phyloP scores from a whole-genome alignment of 495 filamentous ascomycete species.

The Trypethelium eluteriae region DNA sequence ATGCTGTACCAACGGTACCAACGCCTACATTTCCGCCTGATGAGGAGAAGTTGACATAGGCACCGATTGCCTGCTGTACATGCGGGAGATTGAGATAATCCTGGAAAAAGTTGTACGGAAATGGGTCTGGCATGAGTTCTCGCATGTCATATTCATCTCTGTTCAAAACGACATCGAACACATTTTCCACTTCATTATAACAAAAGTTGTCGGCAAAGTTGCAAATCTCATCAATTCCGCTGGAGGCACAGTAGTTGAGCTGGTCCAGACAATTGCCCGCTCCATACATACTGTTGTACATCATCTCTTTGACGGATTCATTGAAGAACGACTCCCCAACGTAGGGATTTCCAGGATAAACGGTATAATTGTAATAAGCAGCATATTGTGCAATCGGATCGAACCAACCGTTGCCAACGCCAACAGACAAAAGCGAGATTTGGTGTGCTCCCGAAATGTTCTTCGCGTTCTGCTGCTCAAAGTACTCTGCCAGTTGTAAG shows the following conservation, averaged over 20 bases:
- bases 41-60: slow-evolving; percentile 25
- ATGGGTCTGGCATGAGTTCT: slow-evolving; percentile 48
- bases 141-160: slow-evolving; percentile 58
- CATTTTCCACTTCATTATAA: slow-evolving; percentile 44
- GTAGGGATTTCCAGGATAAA: slow-evolving; percentile 22
- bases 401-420: slow-evolving; percentile 54
- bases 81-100: slow-evolving; percentile 28
- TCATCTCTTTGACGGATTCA: slow-evolving; percentile 30
- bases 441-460: slow-evolving; percentile 33
- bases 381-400: slow-evolving; percentile 54
- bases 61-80: slow-evolving; percentile 29
- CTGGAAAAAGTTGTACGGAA: slow-evolving; percentile 21
- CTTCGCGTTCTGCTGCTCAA: slow-evolving; percentile 58
- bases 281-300: slow-evolving; percentile 57
- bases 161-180: slow-evolving; percentile 45
- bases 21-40: slow-evolving; percentile 7
- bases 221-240: slow-evolving; percentile 44
- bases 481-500: slow-evolving; percentile 35
- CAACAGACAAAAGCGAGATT: slow-evolving; percentile 49
- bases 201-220: slow-evolving; percentile 48
- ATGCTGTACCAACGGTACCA: slow-evolving; percentile 9
- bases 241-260: slow-evolving; percentile 44
- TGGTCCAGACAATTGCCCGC: slow-evolving; percentile 55
- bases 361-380: slow-evolving; percentile 58
- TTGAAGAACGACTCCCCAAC: slow-evolving; percentile 19